Base-by-base conservation (phyloP, 2,329 filamentous ascomycete species). In the Beauveria sp. region DNA sequence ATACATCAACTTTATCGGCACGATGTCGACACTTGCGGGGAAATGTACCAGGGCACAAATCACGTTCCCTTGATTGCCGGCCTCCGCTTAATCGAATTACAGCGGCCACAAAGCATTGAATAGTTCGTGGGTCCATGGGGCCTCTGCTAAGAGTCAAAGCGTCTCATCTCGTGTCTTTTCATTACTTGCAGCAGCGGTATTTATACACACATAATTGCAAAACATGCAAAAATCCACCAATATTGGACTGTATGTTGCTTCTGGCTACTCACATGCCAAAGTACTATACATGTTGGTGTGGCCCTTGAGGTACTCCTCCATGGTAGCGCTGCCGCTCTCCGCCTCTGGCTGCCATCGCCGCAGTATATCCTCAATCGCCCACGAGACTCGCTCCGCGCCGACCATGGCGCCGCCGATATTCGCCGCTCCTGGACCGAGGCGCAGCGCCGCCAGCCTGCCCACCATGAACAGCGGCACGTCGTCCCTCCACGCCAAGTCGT, bases 401-500 rank as follows among this genome's bases (percentile, higher is more conserved):
- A 86, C 69, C 64, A 89, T 82, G 3, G 88, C 88, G 0, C 90
- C 90, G 30, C 88, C 89, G 3, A 92, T 75, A 70, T 92, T 92
- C 0, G 83, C 84, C 1, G 87, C 88, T 0, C 85, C 88, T 12
- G 90, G 89, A 0, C 90, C 89, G 0, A 93, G 74, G 61, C 85
- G 80, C 65, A 93, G 70, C 1, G 80, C 84, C 0, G 87, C 89
- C 41, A 92, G 73, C 57, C 84, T 79, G 2, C 88, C 90, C 0
- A 86, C 86, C 62, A 90, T 73, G 68, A 91, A 92, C 1, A 92
- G 72, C 1, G 90, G 90, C 1, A 93, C 82, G n/a, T 84, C 84
- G 0, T 86, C 78, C 43, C 79, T 79, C 90, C 89, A 93, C 80
- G 87, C 88, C 63, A 93, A 75, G 67, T 93, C 89, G 47, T 92